These are phyloP conservation scores for Nitzschia inconspicua DNA, from an alignment of 108 stramenopile species.

Conservation along the genomic window DNA sequence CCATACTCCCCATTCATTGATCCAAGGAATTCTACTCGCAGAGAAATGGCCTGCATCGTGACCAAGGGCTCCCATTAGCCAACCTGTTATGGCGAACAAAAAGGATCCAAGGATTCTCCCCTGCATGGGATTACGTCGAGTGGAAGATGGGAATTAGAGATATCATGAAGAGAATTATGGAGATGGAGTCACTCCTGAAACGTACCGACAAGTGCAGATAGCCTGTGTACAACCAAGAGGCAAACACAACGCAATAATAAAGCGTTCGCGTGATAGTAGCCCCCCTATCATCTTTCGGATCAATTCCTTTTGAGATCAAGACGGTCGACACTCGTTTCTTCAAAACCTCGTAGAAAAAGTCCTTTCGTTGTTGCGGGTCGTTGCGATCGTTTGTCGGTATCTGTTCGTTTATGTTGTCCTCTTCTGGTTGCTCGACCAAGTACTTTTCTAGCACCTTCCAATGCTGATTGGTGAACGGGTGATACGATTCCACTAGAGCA, in stretches of 20 bases:
- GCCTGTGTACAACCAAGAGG: constrained; percentile 5
- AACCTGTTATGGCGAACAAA: constrained; percentile 44
- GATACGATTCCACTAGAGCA: constrained; percentile 62
- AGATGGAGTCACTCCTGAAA: not conserved
- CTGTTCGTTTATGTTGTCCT: constrained; percentile 7
- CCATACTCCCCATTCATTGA: constrained; percentile 45
- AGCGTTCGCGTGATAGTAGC: constrained; percentile 17
- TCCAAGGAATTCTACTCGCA: constrained; percentile 20
- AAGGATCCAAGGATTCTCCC: constrained; percentile 41
- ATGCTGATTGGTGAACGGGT: constrained; percentile 28
- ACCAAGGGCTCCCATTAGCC: constrained; percentile 62
- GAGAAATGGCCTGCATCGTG: constrained; percentile 73
- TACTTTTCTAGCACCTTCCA: constrained; percentile 31
- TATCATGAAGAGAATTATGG: not conserved
- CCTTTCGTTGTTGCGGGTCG: not conserved
- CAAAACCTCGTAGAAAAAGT: constrained; percentile 49
- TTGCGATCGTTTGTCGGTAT: not conserved
- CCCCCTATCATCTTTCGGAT: constrained; percentile 38
- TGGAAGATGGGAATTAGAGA: not conserved
- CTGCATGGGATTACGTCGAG: constrained; percentile 2
- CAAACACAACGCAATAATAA: constrained; percentile 32
- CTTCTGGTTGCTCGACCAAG: not conserved
- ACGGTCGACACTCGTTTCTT: constrained; percentile 22
- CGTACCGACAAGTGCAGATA: constrained; percentile 36
- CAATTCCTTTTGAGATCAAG: constrained; percentile 31